These are phyloP conservation scores for Aspergillus nidulans DNA, from an alignment of 495 filamentous ascomycete genomes.

Conservation along the genomic window DNA sequence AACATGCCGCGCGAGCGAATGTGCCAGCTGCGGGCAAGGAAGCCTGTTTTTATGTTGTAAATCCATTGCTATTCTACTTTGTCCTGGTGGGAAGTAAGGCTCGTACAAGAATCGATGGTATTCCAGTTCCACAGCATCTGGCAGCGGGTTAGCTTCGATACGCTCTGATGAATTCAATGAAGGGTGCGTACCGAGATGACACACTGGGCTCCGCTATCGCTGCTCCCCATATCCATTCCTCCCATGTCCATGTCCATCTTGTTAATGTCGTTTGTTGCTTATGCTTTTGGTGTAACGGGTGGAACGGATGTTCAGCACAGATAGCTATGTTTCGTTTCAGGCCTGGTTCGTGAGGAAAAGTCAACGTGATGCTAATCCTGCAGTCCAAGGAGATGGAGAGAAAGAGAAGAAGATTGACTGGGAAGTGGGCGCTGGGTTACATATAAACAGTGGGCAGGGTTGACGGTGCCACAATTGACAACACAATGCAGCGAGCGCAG, in stretches of 20 bases:
- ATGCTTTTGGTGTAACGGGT: background rate
- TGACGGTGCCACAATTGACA: background rate
- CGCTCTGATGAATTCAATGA: too few relatives aligned
- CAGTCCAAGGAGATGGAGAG: background rate
- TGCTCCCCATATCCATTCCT: constrained; percentile 16
- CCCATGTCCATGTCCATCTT: constrained; percentile 11
- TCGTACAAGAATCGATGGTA: constrained; percentile 58
- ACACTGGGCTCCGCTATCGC: constrained; percentile 21
- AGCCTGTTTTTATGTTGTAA: constrained; percentile 45
- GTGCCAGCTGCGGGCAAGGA: constrained; percentile 62
- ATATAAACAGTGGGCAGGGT: background rate
- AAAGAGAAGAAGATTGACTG: background rate
- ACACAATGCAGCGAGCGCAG: background rate
- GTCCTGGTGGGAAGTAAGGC: background rate
- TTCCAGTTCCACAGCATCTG: constrained; percentile 81
- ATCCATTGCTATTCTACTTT: background rate
- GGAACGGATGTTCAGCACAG: background rate
- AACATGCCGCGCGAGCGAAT: constrained; percentile 58
- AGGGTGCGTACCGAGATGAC: constrained; percentile 37
- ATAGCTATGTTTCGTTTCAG: background rate
- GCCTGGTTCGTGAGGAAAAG: background rate
- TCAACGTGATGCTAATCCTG: background rate
- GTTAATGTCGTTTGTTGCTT: background rate
- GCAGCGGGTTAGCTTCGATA: background rate
- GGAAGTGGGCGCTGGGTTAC: background rate